phyloP scores from a whole-genome alignment of 305 asterid genomes.

The Fraxinus platypoda region DNA sequence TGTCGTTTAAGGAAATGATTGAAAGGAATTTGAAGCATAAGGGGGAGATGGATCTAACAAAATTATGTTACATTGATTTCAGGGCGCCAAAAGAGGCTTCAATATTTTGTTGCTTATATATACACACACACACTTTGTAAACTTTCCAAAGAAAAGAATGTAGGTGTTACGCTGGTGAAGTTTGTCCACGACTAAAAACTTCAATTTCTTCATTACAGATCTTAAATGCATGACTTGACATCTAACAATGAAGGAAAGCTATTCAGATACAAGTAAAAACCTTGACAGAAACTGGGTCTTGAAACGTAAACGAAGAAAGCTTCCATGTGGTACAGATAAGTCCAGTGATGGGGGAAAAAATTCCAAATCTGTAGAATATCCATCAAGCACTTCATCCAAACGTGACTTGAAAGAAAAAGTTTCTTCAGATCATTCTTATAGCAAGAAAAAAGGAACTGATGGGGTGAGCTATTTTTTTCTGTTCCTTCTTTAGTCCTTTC shows the following conservation, averaged over 20 bases:
- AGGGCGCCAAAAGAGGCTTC: background rate
- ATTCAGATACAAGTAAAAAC: slow-evolving; percentile 48
- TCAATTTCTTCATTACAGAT: slow-evolving; percentile 29
- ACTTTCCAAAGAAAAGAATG: background rate
- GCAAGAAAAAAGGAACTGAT: slow-evolving; percentile 85
- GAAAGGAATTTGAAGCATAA: background rate
- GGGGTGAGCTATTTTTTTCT: slow-evolving; percentile 59
- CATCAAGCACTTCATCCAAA: slow-evolving; percentile 38
- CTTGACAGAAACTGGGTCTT: slow-evolving; percentile 72
- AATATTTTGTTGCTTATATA: background rate
- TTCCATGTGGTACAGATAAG: slow-evolving; percentile 55
- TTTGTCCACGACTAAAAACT: background rate
- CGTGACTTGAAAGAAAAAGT: slow-evolving; percentile 42
- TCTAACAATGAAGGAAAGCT: slow-evolving; percentile 56
- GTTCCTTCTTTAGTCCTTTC: slow-evolving; percentile 6
- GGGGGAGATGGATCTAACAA: background rate
- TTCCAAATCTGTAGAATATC: slow-evolving; percentile 42
- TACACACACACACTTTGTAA: background rate
- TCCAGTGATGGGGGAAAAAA: slow-evolving; percentile 40
- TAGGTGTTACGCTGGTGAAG: background rate
- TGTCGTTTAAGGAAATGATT: background rate
- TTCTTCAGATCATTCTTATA: slow-evolving; percentile 35
- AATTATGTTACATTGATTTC: background rate
- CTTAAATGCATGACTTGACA: slow-evolving; percentile 27
- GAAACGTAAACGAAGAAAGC: slow-evolving; percentile 79